Conservation (phyloP, 2,329 filamentous ascomycete species). For the Exophiala phaeomuriformis region DNA sequence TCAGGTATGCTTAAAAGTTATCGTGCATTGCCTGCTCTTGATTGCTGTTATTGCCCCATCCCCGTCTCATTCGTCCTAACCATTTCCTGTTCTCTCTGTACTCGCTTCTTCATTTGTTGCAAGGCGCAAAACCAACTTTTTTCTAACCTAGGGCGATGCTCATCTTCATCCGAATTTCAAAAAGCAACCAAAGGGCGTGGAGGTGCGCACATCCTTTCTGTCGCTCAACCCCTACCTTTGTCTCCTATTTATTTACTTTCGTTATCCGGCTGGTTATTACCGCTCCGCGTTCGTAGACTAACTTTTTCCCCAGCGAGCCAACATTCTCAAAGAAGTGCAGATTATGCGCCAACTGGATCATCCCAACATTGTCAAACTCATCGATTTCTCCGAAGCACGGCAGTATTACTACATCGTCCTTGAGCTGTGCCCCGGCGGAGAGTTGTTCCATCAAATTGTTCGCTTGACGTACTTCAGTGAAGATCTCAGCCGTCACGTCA, state of each 20-base stretch:
- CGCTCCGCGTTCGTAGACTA: conserved; percentile 26
- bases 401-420: conserved; percentile 98
- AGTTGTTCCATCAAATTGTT: conserved; percentile 97
- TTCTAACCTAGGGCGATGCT: conserved; percentile 66
- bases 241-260: conserved; percentile 15
- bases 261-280: conserved; percentile 16
- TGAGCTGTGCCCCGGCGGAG: conserved; percentile 88
- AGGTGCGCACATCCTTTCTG: conserved; percentile 61
- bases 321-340: conserved; percentile 96
- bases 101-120: conserved; percentile 22
- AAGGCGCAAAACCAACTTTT: conserved; percentile 45
- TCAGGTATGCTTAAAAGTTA: conserved; percentile 64
- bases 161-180: conserved; percentile 96
- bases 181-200: conserved; percentile 88
- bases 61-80: conserved; percentile 1
- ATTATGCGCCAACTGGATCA: conserved; percentile 98
- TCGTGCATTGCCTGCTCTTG: conserved; percentile 13
- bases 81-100: conserved; percentile 28
- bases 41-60: background rate
- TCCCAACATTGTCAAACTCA: conserved; percentile 86
- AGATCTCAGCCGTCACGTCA: conserved; percentile 87
- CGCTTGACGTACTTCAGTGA: conserved; percentile 98
- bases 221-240: conserved; percentile 25
- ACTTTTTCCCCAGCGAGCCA: conserved; percentile 62
- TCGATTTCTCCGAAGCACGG: conserved; percentile 86